Base-by-base conservation (phyloP, 2,329 filamentous ascomycete genomes). In the Fusarium sp. region DNA sequence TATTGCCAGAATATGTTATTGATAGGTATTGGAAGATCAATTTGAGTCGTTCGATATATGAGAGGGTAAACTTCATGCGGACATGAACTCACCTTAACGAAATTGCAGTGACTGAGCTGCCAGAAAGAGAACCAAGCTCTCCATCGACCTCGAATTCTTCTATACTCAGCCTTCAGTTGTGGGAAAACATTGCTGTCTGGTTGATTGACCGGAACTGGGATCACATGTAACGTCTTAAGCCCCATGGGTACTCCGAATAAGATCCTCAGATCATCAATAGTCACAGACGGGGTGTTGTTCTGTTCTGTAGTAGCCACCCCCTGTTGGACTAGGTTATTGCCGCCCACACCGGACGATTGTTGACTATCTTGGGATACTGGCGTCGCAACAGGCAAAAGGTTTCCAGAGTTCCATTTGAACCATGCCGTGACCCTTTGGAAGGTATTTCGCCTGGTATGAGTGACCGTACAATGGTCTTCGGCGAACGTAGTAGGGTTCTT, bases 71-170 rank as follows among this genome's bases (percentile, higher is more conserved):
- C 6, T 18, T 31, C 41, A 39, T 29, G 11, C 13, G 2, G 27
- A 18, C 6, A 31, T 39, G 17, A 8, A 25, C 22, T 4, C 29
- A 65, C 62, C 58, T 62, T 65, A 15, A 65, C 58, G n/a, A 65
- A 65, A 36, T 65, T 55, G 20, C 62, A 65, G 22, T 65, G 47
- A 15, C 49, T 65, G 5, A 62, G 58, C 50, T 65, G 62, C 58
- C 62, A 65, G 35, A 65, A 65, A 35, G 57, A 65, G 10, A 65
- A 42, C 39, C 58, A 62, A 31, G 41, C 35, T 31, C 49, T 65
- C 22, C 18, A 49, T 8, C 22, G 29, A 7, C 62, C 62, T 31
- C 62, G 57, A 14, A 55, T 38, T 44, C 25, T 62, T n/a, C 14
- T 55, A 17, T 62, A 55, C 41, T 65, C 47, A 12, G n/a, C 13